phyloP scores from a whole-genome alignment of 306 rosid genomes.

The Myrica gale region DNA sequence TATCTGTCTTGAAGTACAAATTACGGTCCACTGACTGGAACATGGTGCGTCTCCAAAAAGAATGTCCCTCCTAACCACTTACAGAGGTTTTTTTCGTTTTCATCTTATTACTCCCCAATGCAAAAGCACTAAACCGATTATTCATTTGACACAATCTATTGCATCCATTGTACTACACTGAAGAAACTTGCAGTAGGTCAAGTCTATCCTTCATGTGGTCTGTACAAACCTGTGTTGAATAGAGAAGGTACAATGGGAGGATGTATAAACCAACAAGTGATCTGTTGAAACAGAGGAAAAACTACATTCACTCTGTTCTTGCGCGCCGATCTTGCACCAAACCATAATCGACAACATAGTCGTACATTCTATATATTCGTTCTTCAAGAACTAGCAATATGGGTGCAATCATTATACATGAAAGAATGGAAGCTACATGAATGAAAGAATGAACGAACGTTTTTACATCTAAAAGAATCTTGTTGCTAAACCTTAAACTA shows the following conservation, averaged over 20 bases:
- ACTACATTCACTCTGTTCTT: background rate
- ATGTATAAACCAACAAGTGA: background rate
- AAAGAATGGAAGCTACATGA: conserved; percentile 44
- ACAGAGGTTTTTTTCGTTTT: background rate
- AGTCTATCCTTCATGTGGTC: background rate
- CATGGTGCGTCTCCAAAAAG: too few relatives aligned
- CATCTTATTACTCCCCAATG: background rate
- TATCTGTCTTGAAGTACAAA: too few relatives aligned
- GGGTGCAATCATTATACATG: conserved; percentile 1
- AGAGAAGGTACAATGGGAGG: background rate
- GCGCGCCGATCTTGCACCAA: background rate
- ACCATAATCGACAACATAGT: too few relatives aligned
- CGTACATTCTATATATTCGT: too few relatives aligned
- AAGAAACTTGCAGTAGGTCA: background rate
- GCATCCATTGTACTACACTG: background rate
- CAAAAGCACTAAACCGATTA: background rate
- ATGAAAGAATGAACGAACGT: conserved; percentile 45
- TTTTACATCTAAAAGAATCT: conserved; percentile 37
- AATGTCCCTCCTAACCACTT: too few relatives aligned
- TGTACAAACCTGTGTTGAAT: background rate
- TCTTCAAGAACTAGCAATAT: too few relatives aligned
- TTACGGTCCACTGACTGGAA: too few relatives aligned
- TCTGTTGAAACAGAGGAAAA: too few relatives aligned
- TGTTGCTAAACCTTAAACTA: conserved; percentile 36
- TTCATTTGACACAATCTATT: too few relatives aligned